phyloP scores from a whole-genome alignment of 2,329 filamentous ascomycete genomes.

The Fusarium sp. region DNA sequence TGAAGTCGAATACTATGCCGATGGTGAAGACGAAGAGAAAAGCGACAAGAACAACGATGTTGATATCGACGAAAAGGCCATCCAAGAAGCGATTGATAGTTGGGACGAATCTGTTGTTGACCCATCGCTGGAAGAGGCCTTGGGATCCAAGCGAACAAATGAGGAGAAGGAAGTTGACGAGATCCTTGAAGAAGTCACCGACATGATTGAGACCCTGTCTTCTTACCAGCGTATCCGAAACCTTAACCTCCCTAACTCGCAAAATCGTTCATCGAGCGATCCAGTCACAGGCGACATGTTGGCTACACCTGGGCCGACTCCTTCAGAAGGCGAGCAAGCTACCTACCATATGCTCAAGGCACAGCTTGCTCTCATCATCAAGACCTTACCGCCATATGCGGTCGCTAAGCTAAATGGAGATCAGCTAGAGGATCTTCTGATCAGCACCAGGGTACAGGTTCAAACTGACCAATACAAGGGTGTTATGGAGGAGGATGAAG shows the following conservation, averaged over 20 bases:
- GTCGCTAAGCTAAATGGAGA: slow-evolving; percentile 90
- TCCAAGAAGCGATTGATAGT: slow-evolving; percentile 69
- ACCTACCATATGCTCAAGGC: slow-evolving; percentile 82
- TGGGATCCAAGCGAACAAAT: slow-evolving; percentile 68
- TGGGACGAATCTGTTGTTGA: slow-evolving; percentile 73
- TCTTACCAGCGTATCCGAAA: slow-evolving; percentile 87
- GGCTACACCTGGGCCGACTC: slow-evolving; percentile 76
- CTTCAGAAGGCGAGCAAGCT: slow-evolving; percentile 72
- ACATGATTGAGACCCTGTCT: slow-evolving; percentile 81
- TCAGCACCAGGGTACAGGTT: slow-evolving; percentile 84
- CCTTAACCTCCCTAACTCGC: slow-evolving; percentile 75
- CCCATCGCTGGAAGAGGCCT: slow-evolving; percentile 68
- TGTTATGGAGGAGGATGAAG: slow-evolving; percentile 87
- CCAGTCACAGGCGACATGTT: slow-evolving; percentile 78
- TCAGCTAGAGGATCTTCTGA: slow-evolving; percentile 84
- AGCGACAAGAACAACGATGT: slow-evolving; percentile 51
- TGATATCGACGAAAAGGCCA: slow-evolving; percentile 66
- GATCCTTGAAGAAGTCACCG: slow-evolving; percentile 79
- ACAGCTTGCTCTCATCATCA: slow-evolving; percentile 81
- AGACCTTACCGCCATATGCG: slow-evolving; percentile 84
- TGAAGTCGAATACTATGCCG: slow-evolving; percentile 65
- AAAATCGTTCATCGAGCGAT: slow-evolving; percentile 72
- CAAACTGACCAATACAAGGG: slow-evolving; percentile 82
- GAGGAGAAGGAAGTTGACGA: slow-evolving; percentile 79
- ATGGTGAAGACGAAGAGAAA: slow-evolving; percentile 56